Conservation (phyloP, 2,329 filamentous ascomycete genomes). For the Exophiala viscosa region DNA sequence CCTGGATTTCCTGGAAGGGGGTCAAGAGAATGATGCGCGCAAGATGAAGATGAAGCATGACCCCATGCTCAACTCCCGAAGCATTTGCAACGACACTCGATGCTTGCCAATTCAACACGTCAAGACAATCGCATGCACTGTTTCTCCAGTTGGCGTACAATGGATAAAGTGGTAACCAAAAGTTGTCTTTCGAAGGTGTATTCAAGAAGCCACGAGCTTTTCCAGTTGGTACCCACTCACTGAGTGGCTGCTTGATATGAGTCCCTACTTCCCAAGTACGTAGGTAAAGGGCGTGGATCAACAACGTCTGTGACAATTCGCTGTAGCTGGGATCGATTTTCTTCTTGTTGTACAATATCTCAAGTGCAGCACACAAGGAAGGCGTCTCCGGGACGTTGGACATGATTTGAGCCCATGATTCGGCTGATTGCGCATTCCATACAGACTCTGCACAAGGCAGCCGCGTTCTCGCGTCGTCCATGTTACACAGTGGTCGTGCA, state of each 20-base stretch:
- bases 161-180: conserved; percentile 48
- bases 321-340: conserved; percentile 42
- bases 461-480: conserved; percentile 39
- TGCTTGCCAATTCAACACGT: conserved; percentile 57
- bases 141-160: conserved; percentile 48
- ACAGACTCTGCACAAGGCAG: conserved; percentile 41
- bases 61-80: conserved; percentile 52
- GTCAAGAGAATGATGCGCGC: conserved; percentile 52
- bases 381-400: conserved; percentile 3
- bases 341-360: conserved; percentile 50
- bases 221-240: conserved; percentile 45
- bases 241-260: conserved; percentile 45
- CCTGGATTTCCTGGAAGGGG: conserved; percentile 46
- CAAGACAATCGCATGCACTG: conserved; percentile 45
- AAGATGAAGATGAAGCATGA: conserved; percentile 54
- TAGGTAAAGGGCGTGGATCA: conserved; percentile 50
- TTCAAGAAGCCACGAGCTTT: conserved; percentile 36
- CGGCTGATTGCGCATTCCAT: conserved; percentile 38
- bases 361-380: conserved; percentile 34
- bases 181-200: conserved; percentile 34
- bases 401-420: conserved; percentile 31
- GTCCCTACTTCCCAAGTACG: conserved; percentile 49
- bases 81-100: conserved; percentile 50
- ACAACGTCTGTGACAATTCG: conserved; percentile 48
- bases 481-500: conserved; percentile 31